Conservation (phyloP, 805 yeast species). For the Ogataea thermomethanolica region DNA sequence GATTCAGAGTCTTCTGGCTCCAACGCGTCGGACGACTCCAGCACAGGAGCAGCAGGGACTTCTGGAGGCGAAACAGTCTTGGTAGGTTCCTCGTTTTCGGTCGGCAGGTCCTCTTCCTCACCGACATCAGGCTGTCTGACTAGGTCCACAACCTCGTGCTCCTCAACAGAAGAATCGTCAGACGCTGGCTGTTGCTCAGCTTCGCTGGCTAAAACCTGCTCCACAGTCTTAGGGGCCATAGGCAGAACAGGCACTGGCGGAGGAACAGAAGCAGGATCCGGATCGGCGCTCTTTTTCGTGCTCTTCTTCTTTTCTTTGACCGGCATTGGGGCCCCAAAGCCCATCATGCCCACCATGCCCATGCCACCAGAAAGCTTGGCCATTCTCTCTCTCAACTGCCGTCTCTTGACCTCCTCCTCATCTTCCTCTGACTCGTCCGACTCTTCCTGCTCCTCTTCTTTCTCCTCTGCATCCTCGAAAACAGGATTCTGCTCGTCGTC, state of each 20-base stretch:
- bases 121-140: conserved; percentile 5
- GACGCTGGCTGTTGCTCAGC: conserved; percentile 6
- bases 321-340: conserved; percentile 39
- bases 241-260: conserved; percentile 36
- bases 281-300: conserved; percentile 21
- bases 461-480: conserved; percentile 48
- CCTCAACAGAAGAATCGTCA: not conserved
- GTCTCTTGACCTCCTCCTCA: conserved; percentile 70
- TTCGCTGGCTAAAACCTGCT: not conserved
- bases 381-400: conserved; percentile 85
- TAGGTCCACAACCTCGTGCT: conserved; percentile 6
- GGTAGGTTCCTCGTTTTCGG: not conserved
- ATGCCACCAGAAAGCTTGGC: conserved; percentile 91
- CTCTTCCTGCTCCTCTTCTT: conserved; percentile 50
- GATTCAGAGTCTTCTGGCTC: too few species aligned
- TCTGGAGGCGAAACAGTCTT: conserved; percentile 16
- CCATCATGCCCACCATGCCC: conserved; percentile 75
- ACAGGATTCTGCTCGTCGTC: conserved; percentile 19
- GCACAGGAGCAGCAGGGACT: not conserved
- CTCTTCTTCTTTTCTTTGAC: conserved; percentile 26
- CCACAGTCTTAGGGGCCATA: not conserved
- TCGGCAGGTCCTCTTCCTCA: conserved; percentile 5
- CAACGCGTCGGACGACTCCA: not conserved
- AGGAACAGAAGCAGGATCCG: conserved; percentile 13
- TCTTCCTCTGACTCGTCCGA: conserved; percentile 50